phyloP scores from a whole-genome alignment of 495 filamentous ascomycete species.

The Oidiodendron maius region DNA sequence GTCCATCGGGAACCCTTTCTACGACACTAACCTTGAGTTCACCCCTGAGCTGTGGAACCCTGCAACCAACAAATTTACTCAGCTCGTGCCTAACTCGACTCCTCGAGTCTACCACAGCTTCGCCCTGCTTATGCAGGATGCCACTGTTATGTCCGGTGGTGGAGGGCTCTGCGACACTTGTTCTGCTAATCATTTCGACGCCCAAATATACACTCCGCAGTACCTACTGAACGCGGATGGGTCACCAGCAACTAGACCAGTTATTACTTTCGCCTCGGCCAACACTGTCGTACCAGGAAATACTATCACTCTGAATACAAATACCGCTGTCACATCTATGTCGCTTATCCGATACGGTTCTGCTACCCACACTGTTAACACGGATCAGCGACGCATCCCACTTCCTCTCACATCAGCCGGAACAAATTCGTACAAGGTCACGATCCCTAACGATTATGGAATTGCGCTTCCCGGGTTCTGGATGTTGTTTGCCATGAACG shows the following conservation, averaged over 20 bases:
- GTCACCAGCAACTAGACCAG: conserved; percentile 33
- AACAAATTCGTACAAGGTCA: conserved; percentile 20
- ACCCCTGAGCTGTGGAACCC: conserved; percentile 49
- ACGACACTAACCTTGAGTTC: conserved; percentile 37
- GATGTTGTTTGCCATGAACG: conserved; percentile 51
- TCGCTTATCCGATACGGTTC: conserved; percentile 40
- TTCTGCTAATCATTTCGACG: conserved; percentile 51
- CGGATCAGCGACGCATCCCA: conserved; percentile 49
- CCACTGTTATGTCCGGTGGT: conserved; percentile 46
- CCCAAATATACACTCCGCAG: conserved; percentile 48
- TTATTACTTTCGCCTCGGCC: conserved; percentile 19
- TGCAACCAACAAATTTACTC: conserved; percentile 29
- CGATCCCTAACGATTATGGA: conserved; percentile 42
- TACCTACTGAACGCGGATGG: conserved; percentile 46
- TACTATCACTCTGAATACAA: conserved; percentile 30
- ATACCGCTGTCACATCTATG: conserved; percentile 8
- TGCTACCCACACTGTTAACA: conserved; percentile 53
- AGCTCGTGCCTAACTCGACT: conserved; percentile 33
- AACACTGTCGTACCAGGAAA: conserved; percentile 24
- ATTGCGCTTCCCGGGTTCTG: conserved; percentile 50
- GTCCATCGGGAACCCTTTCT: conserved; percentile 37
- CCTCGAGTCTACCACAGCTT: conserved; percentile 52
- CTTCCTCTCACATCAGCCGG: conserved; percentile 18
- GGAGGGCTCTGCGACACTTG: conserved; percentile 50
- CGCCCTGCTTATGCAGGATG: conserved; percentile 51